A percentile compares a stretch with the other conserved stretches of the same genome.
phyloP scores from a whole-genome alignment of 768 basidiomycete genomes.

The Mycena albidolilacea region DNA sequence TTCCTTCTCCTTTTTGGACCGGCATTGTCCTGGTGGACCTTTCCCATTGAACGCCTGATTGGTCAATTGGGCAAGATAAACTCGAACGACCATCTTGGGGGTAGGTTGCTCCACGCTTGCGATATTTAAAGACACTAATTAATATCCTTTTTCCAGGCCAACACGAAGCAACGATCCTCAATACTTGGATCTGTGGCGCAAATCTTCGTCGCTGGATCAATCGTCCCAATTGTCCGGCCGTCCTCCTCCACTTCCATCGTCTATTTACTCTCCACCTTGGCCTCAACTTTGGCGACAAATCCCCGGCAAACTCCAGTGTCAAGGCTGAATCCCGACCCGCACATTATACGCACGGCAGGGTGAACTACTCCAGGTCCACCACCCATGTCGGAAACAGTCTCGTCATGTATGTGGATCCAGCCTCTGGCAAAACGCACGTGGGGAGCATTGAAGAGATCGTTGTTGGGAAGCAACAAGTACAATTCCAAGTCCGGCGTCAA shows the following conservation, averaged over 20 bases:
- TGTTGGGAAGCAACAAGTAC: neutral
- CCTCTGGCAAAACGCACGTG: too few species aligned
- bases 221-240: constrained; percentile 37
- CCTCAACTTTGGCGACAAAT: too few species aligned
- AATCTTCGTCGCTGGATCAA: constrained; percentile 37
- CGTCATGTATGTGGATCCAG: too few species aligned
- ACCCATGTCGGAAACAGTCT: too few species aligned
- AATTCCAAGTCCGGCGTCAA: constrained; percentile 23
- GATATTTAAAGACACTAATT: neutral
- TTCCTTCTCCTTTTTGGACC: constrained; percentile 52
- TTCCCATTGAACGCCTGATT: constrained; percentile 44
- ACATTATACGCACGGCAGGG: too few species aligned
- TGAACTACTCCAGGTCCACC: too few species aligned
- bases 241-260: constrained; percentile 20
- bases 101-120: constrained; percentile 16
- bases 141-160: too few species aligned
- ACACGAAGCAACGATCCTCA: too few species aligned
- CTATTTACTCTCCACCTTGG: constrained; percentile 8
- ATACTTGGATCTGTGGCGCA: too few species aligned
- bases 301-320: too few species aligned
- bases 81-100: constrained; percentile 49
- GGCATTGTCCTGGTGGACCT: too few species aligned
- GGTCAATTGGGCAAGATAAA: constrained; percentile 51
- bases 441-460: constrained; percentile 18
- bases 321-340: too few species aligned